Conservation (phyloP, 345 rosid genomes). For the Camelina hispida region DNA sequence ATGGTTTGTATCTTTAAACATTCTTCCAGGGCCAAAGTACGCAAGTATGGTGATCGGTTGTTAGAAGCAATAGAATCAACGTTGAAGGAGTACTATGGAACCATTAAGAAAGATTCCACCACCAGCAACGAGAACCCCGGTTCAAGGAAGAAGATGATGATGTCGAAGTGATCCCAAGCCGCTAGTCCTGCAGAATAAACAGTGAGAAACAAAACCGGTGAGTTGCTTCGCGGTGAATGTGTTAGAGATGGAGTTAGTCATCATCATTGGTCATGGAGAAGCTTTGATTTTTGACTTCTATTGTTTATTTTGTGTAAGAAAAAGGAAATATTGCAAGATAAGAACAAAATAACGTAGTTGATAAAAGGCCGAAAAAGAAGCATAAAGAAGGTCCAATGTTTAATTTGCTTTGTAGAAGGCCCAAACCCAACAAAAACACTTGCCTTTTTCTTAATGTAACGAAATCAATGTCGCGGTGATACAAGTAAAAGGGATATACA, state of each 20-base stretch:
- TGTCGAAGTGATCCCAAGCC: background rate
- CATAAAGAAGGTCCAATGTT: no score
- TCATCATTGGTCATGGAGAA: background rate
- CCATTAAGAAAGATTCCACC: slow-evolving; percentile 52
- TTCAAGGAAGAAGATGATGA: slow-evolving; percentile 47
- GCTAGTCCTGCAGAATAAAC: background rate
- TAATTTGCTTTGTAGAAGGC: no score
- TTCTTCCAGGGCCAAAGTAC: slow-evolving; percentile 69
- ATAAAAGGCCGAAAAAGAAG: no score
- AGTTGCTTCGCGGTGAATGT: background rate
- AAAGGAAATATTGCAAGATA: no score
- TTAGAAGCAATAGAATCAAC: slow-evolving; percentile 81
- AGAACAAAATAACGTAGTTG: no score
- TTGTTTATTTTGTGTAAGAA: no score
- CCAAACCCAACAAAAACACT: no score
- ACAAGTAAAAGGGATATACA: no score
- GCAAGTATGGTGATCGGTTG: slow-evolving; percentile 72
- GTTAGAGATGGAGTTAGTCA: background rate
- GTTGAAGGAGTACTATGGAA: slow-evolving; percentile 56
- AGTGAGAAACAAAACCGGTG: background rate
- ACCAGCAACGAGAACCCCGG: slow-evolving; percentile 67
- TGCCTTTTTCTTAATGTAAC: no score
- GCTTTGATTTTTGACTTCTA: no score
- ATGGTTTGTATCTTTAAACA: slow-evolving; percentile 18
- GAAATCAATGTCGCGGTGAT: no score